These are phyloP conservation scores for Eimeria necatrix DNA, from an alignment of 169 alveolate species.

Conservation along the genomic window DNA sequence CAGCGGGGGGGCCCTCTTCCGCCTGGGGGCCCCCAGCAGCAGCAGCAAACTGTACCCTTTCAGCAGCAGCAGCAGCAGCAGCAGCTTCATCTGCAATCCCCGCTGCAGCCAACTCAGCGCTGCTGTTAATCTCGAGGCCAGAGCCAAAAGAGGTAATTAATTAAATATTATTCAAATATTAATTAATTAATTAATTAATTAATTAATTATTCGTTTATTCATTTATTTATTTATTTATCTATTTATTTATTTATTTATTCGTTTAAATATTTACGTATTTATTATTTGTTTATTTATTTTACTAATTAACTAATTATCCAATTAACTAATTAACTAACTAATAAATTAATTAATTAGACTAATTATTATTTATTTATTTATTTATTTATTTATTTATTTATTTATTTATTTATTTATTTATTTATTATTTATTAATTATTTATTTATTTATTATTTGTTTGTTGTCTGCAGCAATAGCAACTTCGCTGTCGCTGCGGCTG, in stretches of 20 bases:
- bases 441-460: no score
- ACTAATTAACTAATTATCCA: no score
- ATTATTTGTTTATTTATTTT: no score
- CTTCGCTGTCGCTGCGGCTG: no score
- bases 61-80: not conserved
- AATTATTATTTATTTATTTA: not conserved
- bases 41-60: not conserved
- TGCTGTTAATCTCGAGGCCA: not conserved
- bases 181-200: no score
- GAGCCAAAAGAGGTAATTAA: not conserved
- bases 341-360: no score
- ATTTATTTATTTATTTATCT: no score
- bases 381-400: not conserved
- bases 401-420: not conserved
- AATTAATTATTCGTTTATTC: no score
- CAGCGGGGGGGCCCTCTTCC: not conserved
- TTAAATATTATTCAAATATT: no score
- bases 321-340: no score
- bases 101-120: not conserved
- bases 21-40: not conserved
- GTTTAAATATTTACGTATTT: no score
- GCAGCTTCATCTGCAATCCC: not conserved
- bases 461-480: not conserved
- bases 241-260: no score
- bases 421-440: not conserved